Conservation (phyloP, 1,284 basidiomycete genomes). For the Ceratobasidium sp. region DNA sequence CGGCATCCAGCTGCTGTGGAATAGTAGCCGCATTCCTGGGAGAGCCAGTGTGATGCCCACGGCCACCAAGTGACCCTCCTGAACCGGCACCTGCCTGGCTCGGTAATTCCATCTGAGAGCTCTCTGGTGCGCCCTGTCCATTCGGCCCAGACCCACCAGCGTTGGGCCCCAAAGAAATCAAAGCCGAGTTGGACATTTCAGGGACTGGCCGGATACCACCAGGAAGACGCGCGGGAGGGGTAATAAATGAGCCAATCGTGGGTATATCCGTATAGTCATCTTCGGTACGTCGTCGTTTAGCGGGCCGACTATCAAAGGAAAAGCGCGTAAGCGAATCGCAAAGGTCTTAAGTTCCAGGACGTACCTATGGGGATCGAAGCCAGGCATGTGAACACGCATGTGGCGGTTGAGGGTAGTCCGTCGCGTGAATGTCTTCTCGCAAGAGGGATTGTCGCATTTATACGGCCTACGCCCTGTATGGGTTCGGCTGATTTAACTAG, state of each 20-base stretch:
- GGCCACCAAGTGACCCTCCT: not conserved
- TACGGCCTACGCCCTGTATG: conserved; percentile 78
- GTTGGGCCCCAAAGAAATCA: conserved; percentile 25
- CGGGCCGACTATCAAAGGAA: not conserved
- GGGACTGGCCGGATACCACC: conserved; percentile 28
- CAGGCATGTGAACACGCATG: conserved; percentile 85
- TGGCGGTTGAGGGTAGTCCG: conserved; percentile 80
- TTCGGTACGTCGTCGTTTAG: conserved; percentile 30
- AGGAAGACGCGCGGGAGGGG: conserved; percentile 18
- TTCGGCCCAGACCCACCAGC: not conserved
- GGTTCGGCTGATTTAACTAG: conserved; percentile 22
- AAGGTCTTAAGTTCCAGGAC: conserved; percentile 46
- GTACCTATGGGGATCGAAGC: conserved; percentile 79
- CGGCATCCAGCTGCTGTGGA: not conserved
- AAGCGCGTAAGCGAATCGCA: not conserved
- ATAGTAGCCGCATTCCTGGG: no score
- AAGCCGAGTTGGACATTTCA: conserved; percentile 29
- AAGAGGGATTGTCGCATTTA: conserved; percentile 77
- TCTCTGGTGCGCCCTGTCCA: conserved; percentile 1
- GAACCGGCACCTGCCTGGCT: not conserved
- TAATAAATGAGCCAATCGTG: conserved; percentile 25
- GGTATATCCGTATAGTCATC: conserved; percentile 24
- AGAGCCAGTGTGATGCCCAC: not conserved
- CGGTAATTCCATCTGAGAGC: not conserved
- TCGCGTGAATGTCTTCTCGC: conserved; percentile 85